Base-by-base conservation (phyloP, 176 grass and related monocot genomes). In the Areca catechu region DNA sequence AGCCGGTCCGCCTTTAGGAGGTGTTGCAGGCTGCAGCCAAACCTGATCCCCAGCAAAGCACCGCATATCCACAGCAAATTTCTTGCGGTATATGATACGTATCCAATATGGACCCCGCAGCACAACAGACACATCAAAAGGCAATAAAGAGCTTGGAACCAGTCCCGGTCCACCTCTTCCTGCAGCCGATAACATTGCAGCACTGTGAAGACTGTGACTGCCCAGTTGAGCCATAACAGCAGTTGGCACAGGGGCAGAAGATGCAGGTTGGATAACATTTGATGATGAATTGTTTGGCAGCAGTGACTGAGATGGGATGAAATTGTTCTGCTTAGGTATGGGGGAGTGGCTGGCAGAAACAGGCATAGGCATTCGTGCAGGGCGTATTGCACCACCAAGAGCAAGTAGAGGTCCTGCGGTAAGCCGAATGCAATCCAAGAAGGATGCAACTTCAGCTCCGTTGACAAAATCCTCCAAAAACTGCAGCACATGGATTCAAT, bases 21-120 rank as follows among this genome's bases (percentile, higher is more conserved):
- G 94, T 34, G 94, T 99, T 60, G 94, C 88, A 27, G 94, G 94
- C 58, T 99, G 94, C 34, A 99, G 72, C 94, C 94, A 99, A 62
- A 99, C 94, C 63, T 99, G 94, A 82, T 99, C 94, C 57, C 94
- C 94, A 64, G 94, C 88, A 51, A 98, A 99, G 53, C 94, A 99
- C 15, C 94, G 81, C 94, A 99, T 99, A 75, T 99, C 94, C 66
- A 99, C 84, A 77, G 88, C 83, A 75, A 99, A 99, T 49, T 99
- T 99, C 71, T 99, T 99, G 19, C 94, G 84, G 67, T 99, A 99
- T 83, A 98, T 93, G 74, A 99, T 89, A 15, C 94, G 84, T 83
- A 99, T 99, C 94, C 94, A 99, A 56, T 99, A 99, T 51, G 88
- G 94, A 21, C 94, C 94, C 52, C 94, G 84, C 61, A 99, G 85